Percentiles rank a stretch among this genome's conserved stretches.
phyloP scores from a whole-genome alignment of 495 filamentous ascomycete genomes.

The Zalerion maritima region DNA sequence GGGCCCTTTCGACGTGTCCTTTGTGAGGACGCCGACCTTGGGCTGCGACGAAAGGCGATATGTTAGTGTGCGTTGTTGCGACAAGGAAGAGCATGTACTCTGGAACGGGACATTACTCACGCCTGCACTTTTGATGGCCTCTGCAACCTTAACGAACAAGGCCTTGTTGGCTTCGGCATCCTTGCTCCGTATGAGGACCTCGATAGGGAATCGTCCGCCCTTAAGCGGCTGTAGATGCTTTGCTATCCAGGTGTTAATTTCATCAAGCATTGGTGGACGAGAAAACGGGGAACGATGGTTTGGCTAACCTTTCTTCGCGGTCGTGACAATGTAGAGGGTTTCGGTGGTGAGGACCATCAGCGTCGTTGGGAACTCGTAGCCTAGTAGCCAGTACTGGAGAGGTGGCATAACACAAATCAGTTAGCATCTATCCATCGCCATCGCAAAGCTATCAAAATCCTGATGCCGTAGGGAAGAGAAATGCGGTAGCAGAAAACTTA shows the following conservation, averaged over 20 bases:
- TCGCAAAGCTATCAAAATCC: slow-evolving; percentile 8
- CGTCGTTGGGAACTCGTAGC: slow-evolving; percentile 96
- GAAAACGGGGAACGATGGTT: not conserved
- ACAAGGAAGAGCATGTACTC: not conserved
- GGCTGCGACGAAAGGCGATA: slow-evolving; percentile 35
- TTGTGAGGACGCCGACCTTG: slow-evolving; percentile 74
- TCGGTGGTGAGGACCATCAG: slow-evolving; percentile 84
- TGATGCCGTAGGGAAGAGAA: not conserved
- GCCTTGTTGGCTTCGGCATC: slow-evolving; percentile 78
- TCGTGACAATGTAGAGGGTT: slow-evolving; percentile 78
- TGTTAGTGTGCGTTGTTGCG: slow-evolving; percentile 9
- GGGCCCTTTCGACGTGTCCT: slow-evolving; percentile 70
- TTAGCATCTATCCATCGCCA: not conserved
- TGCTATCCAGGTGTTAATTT: slow-evolving; percentile 36
- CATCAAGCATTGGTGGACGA: slow-evolving; percentile 8
- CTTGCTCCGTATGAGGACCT: slow-evolving; percentile 79
- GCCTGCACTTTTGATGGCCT: slow-evolving; percentile 74
- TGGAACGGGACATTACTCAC: slow-evolving; percentile 38
- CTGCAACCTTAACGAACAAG: slow-evolving; percentile 65
- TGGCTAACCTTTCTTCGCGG: slow-evolving; percentile 78
- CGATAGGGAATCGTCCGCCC: slow-evolving; percentile 77
- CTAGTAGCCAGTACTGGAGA: slow-evolving; percentile 86
- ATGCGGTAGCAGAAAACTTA: slow-evolving; percentile 29
- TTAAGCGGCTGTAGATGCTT: slow-evolving; percentile 88
- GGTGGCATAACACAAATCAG: too few relatives aligned